Evolutionary conservation across 2,329 filamentous ascomycete species (phyloP), one percentile per base, ranked within the genome.

Genomic region (Hypoxylon sp.): DNA sequence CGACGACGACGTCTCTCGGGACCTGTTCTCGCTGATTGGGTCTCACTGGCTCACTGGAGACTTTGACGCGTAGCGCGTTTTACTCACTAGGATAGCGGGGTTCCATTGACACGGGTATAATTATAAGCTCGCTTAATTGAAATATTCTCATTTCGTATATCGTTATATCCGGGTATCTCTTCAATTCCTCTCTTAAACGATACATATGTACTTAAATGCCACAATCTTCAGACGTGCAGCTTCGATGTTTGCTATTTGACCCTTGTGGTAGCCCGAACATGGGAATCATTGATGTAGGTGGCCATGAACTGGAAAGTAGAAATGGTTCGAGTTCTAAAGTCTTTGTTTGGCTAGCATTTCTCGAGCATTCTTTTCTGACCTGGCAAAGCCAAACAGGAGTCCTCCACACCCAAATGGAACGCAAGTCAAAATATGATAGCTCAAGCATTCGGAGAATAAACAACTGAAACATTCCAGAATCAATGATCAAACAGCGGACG

Each of bases 41-140:
- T 42, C 48, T 56, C 64, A 69, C 62, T 53, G 46, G 55, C 48
- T 56, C 64, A 69, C 62, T 53, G 46, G 55, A 14, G n/a, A 59
- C 33, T 64, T 64, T 57, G 42, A 72, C 72, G 72, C 70, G 72
- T 64, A 64, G 54, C 72, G 72, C 70, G 71, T 74, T 65, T 48
- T 27, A 48, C 2, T 31, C 11, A 11, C 13, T 30, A 40, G 51
- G 13, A 30, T 35, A 51, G 69, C 60, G 66, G 64, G 69, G 61
- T 50, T 66, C 20, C 10, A 31, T 5, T 10, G 58, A 6, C 37
- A 46, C 35, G 35, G 35, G 49, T 64, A 68, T 35, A 27, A 31
- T 13, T 10, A 58, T 55, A 27, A 8, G 31, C 10, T 22, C n/a
- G 17, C 7, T 49, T 54, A 54, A 20, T 22, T 46, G 7, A 7